These are phyloP conservation scores for Pharnaceum exiguum DNA, from an alignment of 148 eudicot species.

Conservation along the genomic window DNA sequence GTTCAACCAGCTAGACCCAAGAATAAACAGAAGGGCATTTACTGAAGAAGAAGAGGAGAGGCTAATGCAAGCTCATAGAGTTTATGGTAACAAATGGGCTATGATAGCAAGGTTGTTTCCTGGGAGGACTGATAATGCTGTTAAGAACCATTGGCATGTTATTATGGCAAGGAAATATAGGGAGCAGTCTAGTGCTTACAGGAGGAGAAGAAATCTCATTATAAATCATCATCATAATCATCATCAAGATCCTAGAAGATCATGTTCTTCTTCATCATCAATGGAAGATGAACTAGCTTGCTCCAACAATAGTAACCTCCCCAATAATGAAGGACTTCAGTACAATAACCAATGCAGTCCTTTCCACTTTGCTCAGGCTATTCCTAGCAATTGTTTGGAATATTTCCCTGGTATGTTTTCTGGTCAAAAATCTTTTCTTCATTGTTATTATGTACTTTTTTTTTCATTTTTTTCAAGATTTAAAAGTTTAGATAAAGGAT, in stretches of 20 bases:
- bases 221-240: not conserved
- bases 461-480: not conserved
- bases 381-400: constrained; percentile 16
- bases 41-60: constrained; percentile 78
- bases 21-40: constrained; percentile 75
- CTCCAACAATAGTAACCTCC: not conserved
- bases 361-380: not conserved
- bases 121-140: constrained; percentile 87
- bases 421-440: not conserved
- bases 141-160: constrained; percentile 94
- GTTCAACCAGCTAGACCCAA: constrained; percentile 92
- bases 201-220: constrained; percentile 34
- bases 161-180: constrained; percentile 78
- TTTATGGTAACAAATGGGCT: constrained; percentile 91
- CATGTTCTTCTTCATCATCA: constrained; percentile 22
- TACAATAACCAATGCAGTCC: not conserved
- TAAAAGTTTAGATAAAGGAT: no score
- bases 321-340: not conserved
- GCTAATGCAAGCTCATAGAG: constrained; percentile 61
- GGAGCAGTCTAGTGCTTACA: constrained; percentile 51
- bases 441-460: not conserved
- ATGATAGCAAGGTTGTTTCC: constrained; percentile 79
- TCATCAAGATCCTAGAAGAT: constrained; percentile 4
- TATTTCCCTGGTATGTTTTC: constrained; percentile 28
- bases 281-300: constrained; percentile 18